Base-by-base conservation (phyloP, 2,329 filamentous ascomycete species). In the Grosmannia huntii region DNA sequence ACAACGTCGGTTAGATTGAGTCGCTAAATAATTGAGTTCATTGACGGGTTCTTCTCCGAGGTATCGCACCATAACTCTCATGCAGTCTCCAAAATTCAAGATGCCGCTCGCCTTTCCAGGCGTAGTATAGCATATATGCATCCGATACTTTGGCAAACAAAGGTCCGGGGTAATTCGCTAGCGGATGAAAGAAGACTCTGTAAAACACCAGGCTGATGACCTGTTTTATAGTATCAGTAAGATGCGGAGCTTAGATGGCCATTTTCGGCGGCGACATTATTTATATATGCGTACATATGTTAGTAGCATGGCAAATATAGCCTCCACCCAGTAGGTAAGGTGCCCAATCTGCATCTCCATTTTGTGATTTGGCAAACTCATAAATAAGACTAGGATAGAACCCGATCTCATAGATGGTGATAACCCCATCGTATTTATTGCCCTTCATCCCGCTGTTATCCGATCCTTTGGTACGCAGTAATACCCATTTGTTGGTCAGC, bases 51-150 rank as follows among this genome's bases (percentile, higher is more conserved):
- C 11, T 11, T 16, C 44, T 48, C n/a, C 9, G 12, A 12, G 10
- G 10, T 12, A 16, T 48, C 7, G 41, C 5, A 75, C 87, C 87
- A 66, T 95, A 90, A 67, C 79, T 77, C 64, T 84, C 73, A 68
- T 95, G 89, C 64, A 85, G 75, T 33, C 79, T 76, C 73, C 84
- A 84, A 65, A 90, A 84, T 66, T 87, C 82, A 21, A 91, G 77
- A 67, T 91, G 87, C 1, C 87, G 79, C 63, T 87, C 84, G 56
- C 87, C 88, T 65, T 82, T 85, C 71, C 84, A 87, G 53, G 86
- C 86, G 64, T 90, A 84, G 69, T 88, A 91, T 33, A 86, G 78
- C 67, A 84, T 81, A 65, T 85, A 80, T 62, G 73, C 80, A 64
- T 83, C 77, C n/a, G 83, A 83, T 63, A 86, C 69, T 66, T 81